phyloP scores from a whole-genome alignment of 352 stramenopile genomes.

The Saprolegnia parasitica region DNA sequence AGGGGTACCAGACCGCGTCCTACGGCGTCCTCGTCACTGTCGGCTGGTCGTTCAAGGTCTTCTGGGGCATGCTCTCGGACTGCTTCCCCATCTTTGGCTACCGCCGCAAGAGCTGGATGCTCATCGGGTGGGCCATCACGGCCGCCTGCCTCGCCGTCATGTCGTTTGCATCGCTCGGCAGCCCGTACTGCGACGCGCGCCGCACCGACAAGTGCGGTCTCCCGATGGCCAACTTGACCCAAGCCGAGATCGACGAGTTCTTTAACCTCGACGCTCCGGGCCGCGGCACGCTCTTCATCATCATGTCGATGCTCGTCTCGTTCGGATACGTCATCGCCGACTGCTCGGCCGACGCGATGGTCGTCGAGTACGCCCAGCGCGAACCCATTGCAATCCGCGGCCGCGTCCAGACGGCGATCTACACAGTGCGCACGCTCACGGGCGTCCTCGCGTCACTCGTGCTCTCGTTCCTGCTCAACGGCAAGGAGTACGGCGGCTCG shows the following conservation, averaged over 20 bases:
- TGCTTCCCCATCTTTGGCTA: constrained; percentile 25
- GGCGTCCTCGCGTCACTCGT: constrained; percentile 41
- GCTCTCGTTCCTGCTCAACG: constrained; percentile 47
- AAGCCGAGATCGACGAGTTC: constrained; percentile 29
- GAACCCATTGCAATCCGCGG: constrained; percentile 37
- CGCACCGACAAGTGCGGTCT: background rate
- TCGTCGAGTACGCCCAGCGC: constrained; percentile 25
- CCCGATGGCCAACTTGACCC: background rate
- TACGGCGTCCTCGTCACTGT: constrained; percentile 52
- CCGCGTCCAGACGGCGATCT: constrained; percentile 47
- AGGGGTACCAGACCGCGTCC: constrained; percentile 60
- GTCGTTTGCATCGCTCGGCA: constrained; percentile 14
- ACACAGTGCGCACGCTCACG: constrained; percentile 49
- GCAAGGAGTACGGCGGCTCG: constrained; percentile 47
- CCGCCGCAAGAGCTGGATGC: constrained; percentile 25
- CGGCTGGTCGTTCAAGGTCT: constrained; percentile 62
- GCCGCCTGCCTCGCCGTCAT: constrained; percentile 8
- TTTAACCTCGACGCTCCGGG: constrained; percentile 30
- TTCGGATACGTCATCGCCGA: constrained; percentile 62
- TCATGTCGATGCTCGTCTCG: constrained; percentile 63
- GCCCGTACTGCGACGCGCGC: constrained; percentile 13
- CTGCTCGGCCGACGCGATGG: constrained; percentile 47
- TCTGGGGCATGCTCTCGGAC: constrained; percentile 44
- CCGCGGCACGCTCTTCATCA: constrained; percentile 37
- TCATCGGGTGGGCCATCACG: constrained; percentile 28